Conservation (phyloP, 495 filamentous ascomycete genomes). For the Neurospora tetrasperma region DNA sequence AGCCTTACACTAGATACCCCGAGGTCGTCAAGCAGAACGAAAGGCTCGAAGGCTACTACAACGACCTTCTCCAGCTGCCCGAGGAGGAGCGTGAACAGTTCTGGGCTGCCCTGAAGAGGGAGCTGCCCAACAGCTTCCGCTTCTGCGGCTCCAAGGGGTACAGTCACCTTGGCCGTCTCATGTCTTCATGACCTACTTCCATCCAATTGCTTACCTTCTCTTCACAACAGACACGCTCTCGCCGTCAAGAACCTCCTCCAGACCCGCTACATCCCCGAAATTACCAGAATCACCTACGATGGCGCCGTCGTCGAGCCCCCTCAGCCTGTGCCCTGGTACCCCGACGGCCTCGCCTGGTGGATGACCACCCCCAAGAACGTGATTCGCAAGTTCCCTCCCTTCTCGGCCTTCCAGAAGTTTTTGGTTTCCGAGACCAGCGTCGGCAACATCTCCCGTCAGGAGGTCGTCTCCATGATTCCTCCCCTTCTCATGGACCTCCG, state of each 20-base stretch:
- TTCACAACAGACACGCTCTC: constrained; percentile 61
- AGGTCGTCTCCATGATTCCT: constrained; percentile 97
- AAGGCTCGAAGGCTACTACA: constrained; percentile 74
- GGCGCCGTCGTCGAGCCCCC: constrained; percentile 73
- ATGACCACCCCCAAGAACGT: constrained; percentile 96
- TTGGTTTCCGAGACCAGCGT: constrained; percentile 95
- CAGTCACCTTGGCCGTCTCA: constrained; percentile 21
- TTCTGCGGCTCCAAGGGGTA: constrained; percentile 85
- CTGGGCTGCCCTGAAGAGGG: constrained; percentile 68
- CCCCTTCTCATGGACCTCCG: constrained; percentile 84
- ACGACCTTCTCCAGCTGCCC: constrained; percentile 56
- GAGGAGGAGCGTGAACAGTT: constrained; percentile 67
- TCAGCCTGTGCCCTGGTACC: constrained; percentile 75
- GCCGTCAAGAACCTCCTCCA: constrained; percentile 75
- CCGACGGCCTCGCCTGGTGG: constrained; percentile 84
- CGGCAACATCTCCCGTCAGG: constrained; percentile 93
- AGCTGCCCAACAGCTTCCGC: constrained; percentile 90
- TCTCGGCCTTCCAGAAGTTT: constrained; percentile 93
- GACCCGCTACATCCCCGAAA: constrained; percentile 81
- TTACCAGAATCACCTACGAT: constrained; percentile 69
- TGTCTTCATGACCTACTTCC: not conserved
- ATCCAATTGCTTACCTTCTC: constrained; percentile 2
- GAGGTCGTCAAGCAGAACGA: constrained; percentile 63
- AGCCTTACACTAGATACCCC: constrained; percentile 38
- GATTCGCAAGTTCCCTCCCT: constrained; percentile 80